These are phyloP conservation scores for Lentinula edodes DNA, from an alignment of 768 basidiomycete genomes.

Conservation along the genomic window DNA sequence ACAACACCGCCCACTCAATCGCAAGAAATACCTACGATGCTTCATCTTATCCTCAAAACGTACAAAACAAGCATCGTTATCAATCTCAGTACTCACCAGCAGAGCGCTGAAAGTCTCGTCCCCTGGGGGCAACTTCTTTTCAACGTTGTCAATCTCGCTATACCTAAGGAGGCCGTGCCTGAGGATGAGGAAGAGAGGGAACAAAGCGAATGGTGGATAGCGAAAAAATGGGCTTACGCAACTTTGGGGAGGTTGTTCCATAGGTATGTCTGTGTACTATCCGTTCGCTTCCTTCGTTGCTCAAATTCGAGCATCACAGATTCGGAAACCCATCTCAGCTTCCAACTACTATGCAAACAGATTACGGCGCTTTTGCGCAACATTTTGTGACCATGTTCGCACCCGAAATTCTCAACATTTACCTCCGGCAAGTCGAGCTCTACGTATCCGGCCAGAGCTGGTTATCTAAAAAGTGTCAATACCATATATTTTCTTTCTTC, in stretches of 20 bases:
- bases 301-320: constrained; percentile 24
- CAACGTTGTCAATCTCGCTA: constrained; percentile 64
- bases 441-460: constrained; percentile 71
- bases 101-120: constrained; percentile 66
- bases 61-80: constrained; percentile 82
- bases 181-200: constrained; percentile 74
- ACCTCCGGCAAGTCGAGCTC: constrained; percentile 65
- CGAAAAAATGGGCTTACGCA: constrained; percentile 92
- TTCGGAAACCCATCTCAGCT: constrained; percentile 89
- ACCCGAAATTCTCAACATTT: constrained; percentile 81
- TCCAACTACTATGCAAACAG: constrained; percentile 61
- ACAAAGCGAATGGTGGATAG: constrained; percentile 82
- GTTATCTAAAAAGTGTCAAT: constrained; percentile 80
- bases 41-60: constrained; percentile 83
- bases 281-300: neutral
- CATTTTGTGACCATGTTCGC: constrained; percentile 77
- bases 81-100: constrained; percentile 68
- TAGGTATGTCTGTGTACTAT: constrained; percentile 31
- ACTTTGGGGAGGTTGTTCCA: constrained; percentile 77
- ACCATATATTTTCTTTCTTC: constrained; percentile 80
- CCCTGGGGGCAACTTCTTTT: constrained; percentile 88
- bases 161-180: constrained; percentile 62
- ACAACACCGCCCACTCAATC: constrained; percentile 53
- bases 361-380: constrained; percentile 67
- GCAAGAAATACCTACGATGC: constrained; percentile 75